Evolutionary conservation across 139 green algal species (phyloP), one percentile per base, ranked within the genome.

Genomic region (Chlamydomonas sp.): DNA sequence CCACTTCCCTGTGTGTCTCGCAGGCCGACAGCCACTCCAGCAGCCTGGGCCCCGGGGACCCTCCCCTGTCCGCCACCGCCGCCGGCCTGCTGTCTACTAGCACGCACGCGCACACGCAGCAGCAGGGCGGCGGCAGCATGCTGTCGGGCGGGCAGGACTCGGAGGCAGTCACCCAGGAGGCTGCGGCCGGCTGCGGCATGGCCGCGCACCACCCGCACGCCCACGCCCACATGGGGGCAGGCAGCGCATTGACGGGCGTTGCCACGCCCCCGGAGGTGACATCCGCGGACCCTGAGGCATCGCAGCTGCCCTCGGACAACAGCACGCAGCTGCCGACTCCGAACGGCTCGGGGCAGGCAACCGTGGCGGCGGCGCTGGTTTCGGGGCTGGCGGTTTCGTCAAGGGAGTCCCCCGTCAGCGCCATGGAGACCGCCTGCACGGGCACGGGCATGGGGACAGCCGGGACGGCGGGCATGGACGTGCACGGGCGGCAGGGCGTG

Each of bases 371-470:
- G 2, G 75, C 75, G 9, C 75, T 88, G 18, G 84, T 88, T 4
- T 82, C 84, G 20, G 84, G 75, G 16, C 84, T 88, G 49, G 84
- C 74, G 49, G 84, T 88, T 8, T 88, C 75, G 16, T 88, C 84
- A 14, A 63, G 66, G n/a, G 64, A 58, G 17, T 88, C 84, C 9
- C 84, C 84, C 2, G 75, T 18, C 66, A 71, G 31, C 31, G 31
- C 31, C 31, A 87, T 1, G 81, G 8, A 10, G 18, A 2, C 71
- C 7, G 8, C 15, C 31, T 49, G 31, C 31, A 49, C 31, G 31
- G 69, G 17, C 69, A 3, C 64, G 18, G 58, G 64, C 59, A 69
- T 31, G 16, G 73, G 18, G 17, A 18, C 60, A 3, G 49, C 59
- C 15, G 67, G 63, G 14, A 14, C 18, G 80, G 63, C 63, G 66